Percentiles rank a stretch among this genome's conserved stretches.
Evolutionary conservation across 345 rosid genomes (phyloP).

Genomic region (Lepidium sativum): DNA sequence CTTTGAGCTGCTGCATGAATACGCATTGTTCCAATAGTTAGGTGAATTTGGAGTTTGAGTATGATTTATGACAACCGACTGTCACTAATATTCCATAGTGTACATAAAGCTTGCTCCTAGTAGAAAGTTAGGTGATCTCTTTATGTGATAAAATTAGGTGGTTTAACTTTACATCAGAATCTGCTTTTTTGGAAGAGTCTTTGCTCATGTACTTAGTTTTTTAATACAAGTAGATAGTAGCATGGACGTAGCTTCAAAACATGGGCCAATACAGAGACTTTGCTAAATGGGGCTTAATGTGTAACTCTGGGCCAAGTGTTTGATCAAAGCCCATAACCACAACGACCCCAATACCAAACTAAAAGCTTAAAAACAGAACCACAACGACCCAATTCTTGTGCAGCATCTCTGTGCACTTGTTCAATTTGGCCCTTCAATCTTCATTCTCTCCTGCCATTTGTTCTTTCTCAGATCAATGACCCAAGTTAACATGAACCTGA

Average conservation of each 20-base stretch:
- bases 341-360: too few species aligned
- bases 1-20: background rate
- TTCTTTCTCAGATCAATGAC: conserved; percentile 78
- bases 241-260: too few species aligned
- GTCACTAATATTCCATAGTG: background rate
- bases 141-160: background rate
- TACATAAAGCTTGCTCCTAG: background rate
- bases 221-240: too few species aligned
- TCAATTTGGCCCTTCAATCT: conserved; percentile 83
- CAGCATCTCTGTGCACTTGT: conserved; percentile 94
- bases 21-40: background rate
- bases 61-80: background rate
- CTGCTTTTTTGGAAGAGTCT: background rate
- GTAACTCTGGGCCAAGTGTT: too few species aligned
- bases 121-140: conserved; percentile 14
- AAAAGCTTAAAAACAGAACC: too few species aligned
- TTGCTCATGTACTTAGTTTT: too few species aligned
- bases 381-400: conserved; percentile 27
- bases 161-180: background rate
- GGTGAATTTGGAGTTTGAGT: background rate
- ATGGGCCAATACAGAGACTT: too few species aligned
- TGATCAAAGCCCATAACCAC: too few species aligned
- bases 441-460: conserved; percentile 97
- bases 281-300: too few species aligned
- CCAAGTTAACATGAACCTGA: conserved; percentile 90